Base-by-base conservation (phyloP, 2,329 filamentous ascomycete species). In the Cryphonectria naterciae region DNA sequence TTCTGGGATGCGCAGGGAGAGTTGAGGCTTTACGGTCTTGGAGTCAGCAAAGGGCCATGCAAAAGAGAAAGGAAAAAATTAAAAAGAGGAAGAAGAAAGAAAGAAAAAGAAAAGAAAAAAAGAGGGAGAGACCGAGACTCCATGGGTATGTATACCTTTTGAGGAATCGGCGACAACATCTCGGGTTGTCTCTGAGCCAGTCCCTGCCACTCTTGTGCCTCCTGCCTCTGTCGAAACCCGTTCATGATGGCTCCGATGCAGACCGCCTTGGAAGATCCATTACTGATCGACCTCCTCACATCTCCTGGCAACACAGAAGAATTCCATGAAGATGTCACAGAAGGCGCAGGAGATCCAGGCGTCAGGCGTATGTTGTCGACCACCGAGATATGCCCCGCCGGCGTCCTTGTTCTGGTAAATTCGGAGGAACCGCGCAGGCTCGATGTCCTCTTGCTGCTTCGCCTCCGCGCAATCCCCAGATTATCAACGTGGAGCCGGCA, bases 401-500 rank as follows among this genome's bases (percentile, higher is more conserved):
- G 35, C 54, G 39, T 22, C 35, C 28, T 58, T 15, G 25, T 35
- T 58, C 54, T 7, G 13, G 54, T 4, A 19, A 19, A 32, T 17
- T 58, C 28, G 35, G 28, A 32, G 8, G 54, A 58, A 32, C 7
- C 37, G 13, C 52, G n/a, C 19, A 49, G 25, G 43, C n/a, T 22
- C 32, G 58, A 54, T 5, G 43, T 6, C 32, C 32, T 41, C 35
- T 41, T 63, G 13, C n/a, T 62, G 60, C 67, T 64, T 4, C 67
- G 67, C n/a, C 60, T 43, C 39, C 67, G 39, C 6, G 67, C 67
- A 15, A 68, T 49, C n/a, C 68, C 70, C 6, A 69, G 61, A 65
- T 65, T 72, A 65, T 72, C 70, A 32, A 70, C 68, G 41, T 67
- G 64, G 22, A 61, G 68, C 25, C 70, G 68, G 49, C 70, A 72